These are phyloP conservation scores for Bolboschoenoplectus hybrid DNA, from an alignment of 202 grass and related monocot genomes.

Conservation along the genomic window DNA sequence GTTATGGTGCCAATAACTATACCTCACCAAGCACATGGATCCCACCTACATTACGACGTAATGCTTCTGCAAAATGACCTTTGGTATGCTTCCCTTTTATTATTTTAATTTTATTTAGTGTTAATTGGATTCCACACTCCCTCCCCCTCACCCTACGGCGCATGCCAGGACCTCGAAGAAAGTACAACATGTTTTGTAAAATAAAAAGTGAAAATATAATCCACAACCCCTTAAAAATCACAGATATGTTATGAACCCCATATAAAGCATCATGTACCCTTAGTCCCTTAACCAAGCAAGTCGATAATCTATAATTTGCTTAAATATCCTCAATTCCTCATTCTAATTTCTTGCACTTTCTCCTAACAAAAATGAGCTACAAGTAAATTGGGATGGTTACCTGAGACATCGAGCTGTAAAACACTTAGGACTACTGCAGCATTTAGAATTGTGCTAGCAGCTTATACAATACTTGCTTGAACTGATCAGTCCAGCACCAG, in stretches of 20 bases:
- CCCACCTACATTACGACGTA: slow-evolving; percentile 54
- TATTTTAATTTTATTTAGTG: background rate
- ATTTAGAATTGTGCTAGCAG: background rate
- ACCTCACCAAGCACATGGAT: slow-evolving; percentile 53
- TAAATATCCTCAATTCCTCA: background rate
- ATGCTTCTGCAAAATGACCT: slow-evolving; percentile 56
- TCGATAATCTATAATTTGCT: slow-evolving; percentile 15
- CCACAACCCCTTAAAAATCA: background rate
- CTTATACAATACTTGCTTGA: background rate
- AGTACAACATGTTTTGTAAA: background rate
- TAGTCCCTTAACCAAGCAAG: background rate
- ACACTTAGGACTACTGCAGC: background rate
- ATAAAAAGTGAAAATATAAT: background rate
- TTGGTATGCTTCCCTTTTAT: slow-evolving; percentile 40
- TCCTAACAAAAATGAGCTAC: background rate
- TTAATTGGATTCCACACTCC: background rate
- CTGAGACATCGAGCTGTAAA: background rate
- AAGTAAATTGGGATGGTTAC: background rate
- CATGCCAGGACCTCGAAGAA: too few species aligned
- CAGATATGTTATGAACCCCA: background rate
- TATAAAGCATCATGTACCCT: background rate
- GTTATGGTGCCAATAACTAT: slow-evolving; percentile 57
- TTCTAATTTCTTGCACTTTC: background rate
- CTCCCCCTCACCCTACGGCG: too few species aligned
- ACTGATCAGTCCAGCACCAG: background rate